phyloP scores from a whole-genome alignment of 2,329 filamentous ascomycete genomes.

The Hansfordia pulvinata region DNA sequence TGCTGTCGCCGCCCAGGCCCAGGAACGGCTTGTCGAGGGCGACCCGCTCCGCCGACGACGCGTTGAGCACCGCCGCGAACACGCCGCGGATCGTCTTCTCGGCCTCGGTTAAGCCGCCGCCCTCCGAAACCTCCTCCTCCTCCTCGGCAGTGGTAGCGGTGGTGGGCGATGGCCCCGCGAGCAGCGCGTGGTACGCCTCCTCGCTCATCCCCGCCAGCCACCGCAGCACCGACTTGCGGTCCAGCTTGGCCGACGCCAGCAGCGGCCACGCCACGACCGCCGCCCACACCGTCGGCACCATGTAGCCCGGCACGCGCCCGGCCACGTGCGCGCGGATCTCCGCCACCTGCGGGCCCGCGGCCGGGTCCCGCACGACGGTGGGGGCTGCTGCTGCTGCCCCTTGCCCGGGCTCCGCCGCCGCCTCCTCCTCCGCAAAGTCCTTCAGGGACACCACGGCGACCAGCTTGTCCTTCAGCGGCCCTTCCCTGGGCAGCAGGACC shows the following conservation, averaged over 20 bases:
- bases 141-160: not conserved
- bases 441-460: not conserved
- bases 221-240: not conserved
- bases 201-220: not conserved
- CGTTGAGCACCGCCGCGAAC: not conserved
- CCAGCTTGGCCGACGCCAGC: not conserved
- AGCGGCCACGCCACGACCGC: not conserved
- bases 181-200: no score
- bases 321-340: not conserved
- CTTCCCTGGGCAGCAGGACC: not conserved
- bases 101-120: no score
- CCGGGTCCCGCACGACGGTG: not conserved
- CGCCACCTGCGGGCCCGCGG: not conserved
- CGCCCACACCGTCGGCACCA: not conserved
- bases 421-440: no score
- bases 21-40: slow-evolving; percentile 4
- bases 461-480: not conserved
- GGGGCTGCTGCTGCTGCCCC: no score
- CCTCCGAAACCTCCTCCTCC: not conserved
- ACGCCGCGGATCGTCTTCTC: not conserved
- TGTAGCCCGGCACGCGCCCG: not conserved
- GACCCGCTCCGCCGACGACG: no score
- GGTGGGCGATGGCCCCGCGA: no score
- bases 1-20: slow-evolving; percentile 7
- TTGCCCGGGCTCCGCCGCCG: no score